Evolutionary conservation across 306 rosid species (phyloP), one percentile per base, ranked within the genome.

Genomic region (Rubus parviflorus): DNA sequence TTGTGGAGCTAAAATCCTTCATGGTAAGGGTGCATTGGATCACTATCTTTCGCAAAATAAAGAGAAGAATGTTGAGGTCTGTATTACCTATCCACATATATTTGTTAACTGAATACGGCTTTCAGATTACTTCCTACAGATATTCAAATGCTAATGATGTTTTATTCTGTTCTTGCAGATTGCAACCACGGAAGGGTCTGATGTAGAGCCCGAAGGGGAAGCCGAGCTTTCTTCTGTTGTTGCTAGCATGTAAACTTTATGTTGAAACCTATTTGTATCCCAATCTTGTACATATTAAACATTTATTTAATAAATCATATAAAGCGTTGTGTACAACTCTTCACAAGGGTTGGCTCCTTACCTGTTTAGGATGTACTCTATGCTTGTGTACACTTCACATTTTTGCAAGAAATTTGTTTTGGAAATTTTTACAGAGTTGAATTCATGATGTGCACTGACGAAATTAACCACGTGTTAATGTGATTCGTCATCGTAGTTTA

Each of bases 1-100:
- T 67, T 63, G 67, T 68, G 97, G 96, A 22, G 97, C 98, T 22
- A 91, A 95, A 89, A 89, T 95, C 85, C 94, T 95, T 47, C 83
- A 88, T 62, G 96, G 97, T 14, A 82, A 85, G 40, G 97, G 88
- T 14, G 88, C 99, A 49, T 81, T 91, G 85, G 97, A 91, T 81
- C 78, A 77, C 23, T 88, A 90, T 81, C 89, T 89, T 80, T 86
- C 89, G 2, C 79, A 82, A 69, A 85, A 87, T 42, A 86, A 84
- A 78, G 58, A 43, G 48, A 88, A 76, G 57, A 77, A 81, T 76
- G 76, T 75, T 19, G 86, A 88, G 93, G 92, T 92, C 9, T 4
- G 80, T 61, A 78, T 51, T 65, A 68, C 46, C 38, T 3, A 11
- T 22, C 46, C 22, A 6, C 51, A 13, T 41, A 47, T 23, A 15